Percentiles rank a stretch among this genome's conserved stretches.
Evolutionary conservation across 805 yeast genomes (phyloP).

Genomic region (Brettanomyces naardenensis): DNA sequence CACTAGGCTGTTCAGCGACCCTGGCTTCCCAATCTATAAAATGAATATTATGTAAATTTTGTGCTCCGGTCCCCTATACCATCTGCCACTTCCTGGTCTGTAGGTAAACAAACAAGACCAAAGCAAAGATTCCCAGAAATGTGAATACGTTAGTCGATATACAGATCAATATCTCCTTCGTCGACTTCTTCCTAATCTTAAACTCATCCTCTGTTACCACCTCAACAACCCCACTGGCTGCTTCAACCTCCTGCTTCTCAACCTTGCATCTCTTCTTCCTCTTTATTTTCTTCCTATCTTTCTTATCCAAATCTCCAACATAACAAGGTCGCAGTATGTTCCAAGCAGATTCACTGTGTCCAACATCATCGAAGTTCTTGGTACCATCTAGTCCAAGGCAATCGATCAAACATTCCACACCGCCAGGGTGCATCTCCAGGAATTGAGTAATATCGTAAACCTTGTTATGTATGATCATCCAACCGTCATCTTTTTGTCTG

Average conservation of each 20-base stretch:
- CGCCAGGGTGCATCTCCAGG: constrained; percentile 69
- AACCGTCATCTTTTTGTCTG: constrained; percentile 44
- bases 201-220: not conserved
- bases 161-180: constrained; percentile 4
- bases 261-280: too few species aligned
- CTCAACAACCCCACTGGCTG: too few species aligned
- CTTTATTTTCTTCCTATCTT: not conserved
- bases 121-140: constrained; percentile 19
- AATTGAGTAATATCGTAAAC: constrained; percentile 58
- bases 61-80: too few species aligned
- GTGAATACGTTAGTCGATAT: constrained; percentile 10
- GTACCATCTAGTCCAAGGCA: constrained; percentile 80
- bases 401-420: constrained; percentile 72
- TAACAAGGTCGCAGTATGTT: constrained; percentile 78
- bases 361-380: constrained; percentile 54
- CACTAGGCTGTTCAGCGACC: too few species aligned
- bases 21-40: too few species aligned
- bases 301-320: constrained; percentile 51
- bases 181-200: not conserved
- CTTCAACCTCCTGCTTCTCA: not conserved
- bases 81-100: constrained; percentile 26
- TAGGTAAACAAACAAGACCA: constrained; percentile 20
- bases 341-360: constrained; percentile 78
- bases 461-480: constrained; percentile 66
- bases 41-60: not conserved